Base-by-base conservation (phyloP, 2,329 filamentous ascomycete species). In the Alternaria tenuissima region DNA sequence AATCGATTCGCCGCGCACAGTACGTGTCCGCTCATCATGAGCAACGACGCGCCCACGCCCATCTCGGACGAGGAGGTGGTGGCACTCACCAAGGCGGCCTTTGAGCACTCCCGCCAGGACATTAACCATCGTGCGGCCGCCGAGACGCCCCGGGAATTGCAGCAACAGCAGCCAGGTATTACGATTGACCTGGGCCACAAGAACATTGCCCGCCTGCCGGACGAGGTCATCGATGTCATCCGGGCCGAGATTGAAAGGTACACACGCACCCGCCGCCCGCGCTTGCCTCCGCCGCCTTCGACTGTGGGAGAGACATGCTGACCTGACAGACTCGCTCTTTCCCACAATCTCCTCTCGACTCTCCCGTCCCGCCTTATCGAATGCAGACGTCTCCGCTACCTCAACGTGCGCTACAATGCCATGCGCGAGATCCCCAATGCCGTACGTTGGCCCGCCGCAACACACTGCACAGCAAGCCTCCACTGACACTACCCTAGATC, bases 121-220 rank as follows among this genome's bases (percentile, higher is more conserved):
- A 89, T 90, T 66, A 84, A 85, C 64, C 75, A 78, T 59, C 76
- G 75, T 28, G 72, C 71, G 55, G 75, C 72, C 69, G 86, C 82
- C 51, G 88, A 90, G 74, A 85, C 84, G 43, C 85, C 84, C 62
- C 71, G 73, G 83, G 85, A 62, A 83, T 87, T 77, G 64, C 65
- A 87, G 84, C 71, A 87, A 84, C 71, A 87, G 84, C 75, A 89
- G 73, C 87, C 89, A 1, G 91, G 91, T 60, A 87, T 93, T 59
- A 94, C 91, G 32, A 89, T 94, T 69, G 90, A 94, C 77, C 79
- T 94, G 64, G 92, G 91, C 77, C 88, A 91, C 70, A 90, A 89
- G 78, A 88, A 88, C 72, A 93, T 94, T 44, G 85, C 88, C 68
- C 86, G 84, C 64, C 79, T 93, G 57, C 90, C 90, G 0, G 89